phyloP scores from a whole-genome alignment of 495 filamentous ascomycete genomes.

The Acidomyces sp. region DNA sequence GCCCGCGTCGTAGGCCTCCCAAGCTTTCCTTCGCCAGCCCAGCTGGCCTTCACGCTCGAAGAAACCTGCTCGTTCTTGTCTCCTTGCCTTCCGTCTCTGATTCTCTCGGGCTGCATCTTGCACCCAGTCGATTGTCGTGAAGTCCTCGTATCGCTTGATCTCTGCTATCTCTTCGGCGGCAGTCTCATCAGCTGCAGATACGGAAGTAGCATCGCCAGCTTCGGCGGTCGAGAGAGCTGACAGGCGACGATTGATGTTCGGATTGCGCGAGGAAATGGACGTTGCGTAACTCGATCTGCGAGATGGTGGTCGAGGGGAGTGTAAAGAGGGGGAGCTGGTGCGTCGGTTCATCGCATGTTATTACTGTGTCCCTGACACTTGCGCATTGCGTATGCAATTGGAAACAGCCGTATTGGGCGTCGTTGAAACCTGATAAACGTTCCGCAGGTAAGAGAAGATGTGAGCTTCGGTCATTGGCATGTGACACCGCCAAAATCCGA shows the following conservation, averaged over 20 bases:
- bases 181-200: conserved; percentile 31
- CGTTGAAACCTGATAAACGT: no score
- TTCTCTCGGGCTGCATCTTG: conserved; percentile 93
- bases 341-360: conserved; percentile 34
- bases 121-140: conserved; percentile 99
- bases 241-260: conserved; percentile 47
- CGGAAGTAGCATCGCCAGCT: conserved; percentile 38
- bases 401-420: no score
- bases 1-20: conserved; percentile 86
- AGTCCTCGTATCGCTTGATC: conserved; percentile 96
- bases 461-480: no score
- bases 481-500: no score
- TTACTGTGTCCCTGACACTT: no score
- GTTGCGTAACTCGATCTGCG: conserved; percentile 30
- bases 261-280: conserved; percentile 33
- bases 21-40: conserved; percentile 71
- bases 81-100: conserved; percentile 58
- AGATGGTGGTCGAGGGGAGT: conserved; percentile 13
- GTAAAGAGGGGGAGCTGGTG: conserved; percentile 23
- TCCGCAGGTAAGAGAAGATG: no score
- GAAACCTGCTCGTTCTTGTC: conserved; percentile 59
- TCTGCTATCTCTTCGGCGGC: conserved; percentile 92
- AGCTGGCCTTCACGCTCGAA: conserved; percentile 57
- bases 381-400: no score
- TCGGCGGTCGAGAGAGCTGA: conserved; percentile 59